Percentiles rank a stretch among this genome's conserved stretches.
Conservation (phyloP, 768 basidiomycete genomes). For the Astraeus odoratus region DNA sequence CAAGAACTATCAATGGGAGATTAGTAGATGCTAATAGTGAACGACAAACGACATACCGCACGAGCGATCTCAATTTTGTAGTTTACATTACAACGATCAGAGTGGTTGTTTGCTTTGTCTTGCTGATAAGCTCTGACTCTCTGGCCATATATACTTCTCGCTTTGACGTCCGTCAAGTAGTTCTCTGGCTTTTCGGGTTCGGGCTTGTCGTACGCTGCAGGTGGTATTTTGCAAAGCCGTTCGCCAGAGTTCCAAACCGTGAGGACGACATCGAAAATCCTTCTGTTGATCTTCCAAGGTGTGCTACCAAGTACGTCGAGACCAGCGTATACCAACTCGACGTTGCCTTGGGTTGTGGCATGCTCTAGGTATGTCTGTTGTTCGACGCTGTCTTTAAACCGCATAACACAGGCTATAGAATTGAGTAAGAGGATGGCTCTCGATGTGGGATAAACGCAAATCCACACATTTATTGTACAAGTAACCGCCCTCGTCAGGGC, state of each 20-base stretch:
- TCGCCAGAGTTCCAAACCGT: conserved; percentile 85
- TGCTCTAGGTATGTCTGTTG: conserved; percentile 72
- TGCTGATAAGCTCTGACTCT: conserved; percentile 50
- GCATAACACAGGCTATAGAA: conserved; percentile 67
- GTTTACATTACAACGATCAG: conserved; percentile 87
- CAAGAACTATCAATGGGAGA: conserved; percentile 59
- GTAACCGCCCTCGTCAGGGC: conserved; percentile 75
- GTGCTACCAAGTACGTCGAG: conserved; percentile 87
- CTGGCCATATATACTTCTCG: conserved; percentile 47
- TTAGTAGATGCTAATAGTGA: conserved; percentile 1
- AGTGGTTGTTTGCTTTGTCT: conserved; percentile 74
- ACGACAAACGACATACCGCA: conserved; percentile 47
- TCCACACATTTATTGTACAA: conserved; percentile 68
- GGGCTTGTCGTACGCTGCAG: conserved; percentile 53
- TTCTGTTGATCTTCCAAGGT: conserved; percentile 83
- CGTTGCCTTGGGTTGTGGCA: conserved; percentile 64
- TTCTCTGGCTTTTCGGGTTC: conserved; percentile 50
- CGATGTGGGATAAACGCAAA: conserved; percentile 17
- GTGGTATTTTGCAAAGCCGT: conserved; percentile 78
- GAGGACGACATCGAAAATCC: conserved; percentile 68
- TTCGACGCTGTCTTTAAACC: conserved; percentile 85
- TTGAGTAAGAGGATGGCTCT: conserved; percentile 1
- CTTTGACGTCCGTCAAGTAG: conserved; percentile 45
- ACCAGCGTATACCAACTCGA: conserved; percentile 82
- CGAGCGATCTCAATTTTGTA: conserved; percentile 96